Evolutionary conservation across 2,329 filamentous ascomycete species (phyloP).

Genomic region (Fusarium coicis): DNA sequence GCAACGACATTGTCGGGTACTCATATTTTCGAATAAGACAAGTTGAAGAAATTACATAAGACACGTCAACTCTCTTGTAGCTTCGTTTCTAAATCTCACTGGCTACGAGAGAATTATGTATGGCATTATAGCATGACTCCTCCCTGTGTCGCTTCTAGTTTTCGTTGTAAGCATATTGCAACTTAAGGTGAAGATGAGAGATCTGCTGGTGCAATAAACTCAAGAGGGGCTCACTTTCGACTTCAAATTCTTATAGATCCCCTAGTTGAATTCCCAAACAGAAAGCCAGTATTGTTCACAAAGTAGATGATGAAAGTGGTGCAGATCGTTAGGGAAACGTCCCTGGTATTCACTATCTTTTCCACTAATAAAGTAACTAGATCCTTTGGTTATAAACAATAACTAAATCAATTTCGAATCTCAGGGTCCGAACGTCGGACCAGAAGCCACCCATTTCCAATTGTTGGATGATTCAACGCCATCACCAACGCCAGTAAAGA

Average conservation of each 20-base stretch:
- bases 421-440: neutral
- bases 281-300: neutral
- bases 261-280: too few species aligned
- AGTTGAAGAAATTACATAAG: accelerated
- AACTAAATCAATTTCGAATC: constrained; percentile 23
- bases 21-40: accelerated
- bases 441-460: constrained; percentile 33
- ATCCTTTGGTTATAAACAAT: constrained; percentile 21
- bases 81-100: too few species aligned
- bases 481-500: constrained; percentile 37
- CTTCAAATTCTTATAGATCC: too few species aligned
- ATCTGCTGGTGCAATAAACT: too few species aligned
- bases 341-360: constrained; percentile 27
- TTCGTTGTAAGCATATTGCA: too few species aligned
- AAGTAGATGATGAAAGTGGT: neutral
- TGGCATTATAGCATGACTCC: too few species aligned
- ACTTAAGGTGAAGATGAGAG: too few species aligned
- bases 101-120: too few species aligned
- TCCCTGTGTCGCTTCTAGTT: too few species aligned
- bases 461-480: constrained; percentile 40
- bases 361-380: constrained; percentile 23
- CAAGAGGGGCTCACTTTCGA: too few species aligned
- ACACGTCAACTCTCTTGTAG: too few species aligned
- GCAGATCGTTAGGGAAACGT: neutral
- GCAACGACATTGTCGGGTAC: too few species aligned